phyloP scores from a whole-genome alignment of 805 yeast genomes.

The Lachancea fermentati region DNA sequence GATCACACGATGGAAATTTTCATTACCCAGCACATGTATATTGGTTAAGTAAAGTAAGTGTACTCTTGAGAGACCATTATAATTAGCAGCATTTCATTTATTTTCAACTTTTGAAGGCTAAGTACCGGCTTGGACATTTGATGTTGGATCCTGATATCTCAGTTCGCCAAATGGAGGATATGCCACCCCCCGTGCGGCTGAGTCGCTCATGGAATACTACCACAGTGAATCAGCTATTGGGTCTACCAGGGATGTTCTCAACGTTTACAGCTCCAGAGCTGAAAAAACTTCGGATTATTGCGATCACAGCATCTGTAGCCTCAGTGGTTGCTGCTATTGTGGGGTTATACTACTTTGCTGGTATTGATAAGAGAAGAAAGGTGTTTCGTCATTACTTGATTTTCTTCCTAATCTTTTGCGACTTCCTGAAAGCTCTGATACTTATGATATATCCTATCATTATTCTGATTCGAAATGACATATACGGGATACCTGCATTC shows the following conservation, averaged over 20 bases:
- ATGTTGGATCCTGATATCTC: not conserved
- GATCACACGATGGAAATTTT: not conserved
- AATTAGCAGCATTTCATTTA: not conserved
- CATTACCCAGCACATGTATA: not conserved
- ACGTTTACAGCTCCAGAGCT: slow-evolving; percentile 19
- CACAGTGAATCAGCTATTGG: slow-evolving; percentile 27
- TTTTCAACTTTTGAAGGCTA: not conserved
- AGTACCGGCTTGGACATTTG: not conserved
- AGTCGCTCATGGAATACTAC: slow-evolving; percentile 23
- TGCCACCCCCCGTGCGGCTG: slow-evolving; percentile 2
- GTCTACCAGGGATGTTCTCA: slow-evolving; percentile 32
- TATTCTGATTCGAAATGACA: slow-evolving; percentile 37
- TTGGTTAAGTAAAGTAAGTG: not conserved
- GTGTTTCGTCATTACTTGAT: slow-evolving; percentile 70
- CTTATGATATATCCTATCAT: slow-evolving; percentile 65
- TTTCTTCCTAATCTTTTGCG: slow-evolving; percentile 61
- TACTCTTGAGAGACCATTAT: not conserved
- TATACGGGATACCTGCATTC: slow-evolving; percentile 45
- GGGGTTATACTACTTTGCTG: slow-evolving; percentile 53
- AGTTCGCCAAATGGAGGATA: not conserved
- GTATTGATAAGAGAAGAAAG: slow-evolving; percentile 57
- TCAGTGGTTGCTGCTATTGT: slow-evolving; percentile 51
- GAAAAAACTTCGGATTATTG: slow-evolving; percentile 33
- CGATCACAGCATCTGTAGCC: slow-evolving; percentile 44
- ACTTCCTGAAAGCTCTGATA: slow-evolving; percentile 65